A percentile compares a stretch with the other conserved stretches of the same genome.
These are phyloP conservation scores for Populus hybrid DNA, from an alignment of 441 rosid genomes.

Conservation along the genomic window DNA sequence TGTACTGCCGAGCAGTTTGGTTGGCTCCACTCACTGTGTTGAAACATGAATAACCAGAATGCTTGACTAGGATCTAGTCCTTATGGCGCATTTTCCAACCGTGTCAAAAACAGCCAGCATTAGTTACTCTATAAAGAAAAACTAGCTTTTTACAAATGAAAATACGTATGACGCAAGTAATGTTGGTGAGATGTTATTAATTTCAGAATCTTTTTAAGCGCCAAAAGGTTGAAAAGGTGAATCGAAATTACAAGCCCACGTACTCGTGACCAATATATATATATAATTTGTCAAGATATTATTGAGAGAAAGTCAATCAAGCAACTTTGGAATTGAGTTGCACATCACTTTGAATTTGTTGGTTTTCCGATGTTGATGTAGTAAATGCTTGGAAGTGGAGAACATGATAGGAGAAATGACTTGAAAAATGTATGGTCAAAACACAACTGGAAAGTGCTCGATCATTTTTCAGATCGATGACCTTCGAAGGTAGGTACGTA, in stretches of 20 bases:
- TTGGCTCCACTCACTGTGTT: background rate
- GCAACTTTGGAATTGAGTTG: conserved; percentile 19
- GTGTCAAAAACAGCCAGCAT: background rate
- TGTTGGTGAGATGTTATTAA: background rate
- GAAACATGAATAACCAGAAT: background rate
- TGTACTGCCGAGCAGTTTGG: background rate
- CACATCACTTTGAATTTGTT: conserved; percentile 14
- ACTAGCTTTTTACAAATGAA: background rate
- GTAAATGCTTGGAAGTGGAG: conserved; percentile 7
- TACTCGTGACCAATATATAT: background rate
- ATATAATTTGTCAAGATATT: conserved; percentile 11
- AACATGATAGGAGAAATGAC: conserved; percentile 8
- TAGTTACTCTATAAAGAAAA: background rate
- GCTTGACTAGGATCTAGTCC: background rate
- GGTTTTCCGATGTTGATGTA: conserved; percentile 1
- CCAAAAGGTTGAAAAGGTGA: conserved; percentile 12
- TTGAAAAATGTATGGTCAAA: background rate
- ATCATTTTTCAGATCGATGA: too few species aligned
- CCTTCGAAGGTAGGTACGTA: too few species aligned
- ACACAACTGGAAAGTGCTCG: too few species aligned
- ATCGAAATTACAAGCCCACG: conserved; percentile 12
- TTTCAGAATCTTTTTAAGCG: background rate
- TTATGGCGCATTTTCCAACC: background rate
- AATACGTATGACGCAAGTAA: background rate
- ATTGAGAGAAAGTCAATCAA: conserved; percentile 8